Percentiles rank a stretch among this genome's conserved stretches.
Conservation (phyloP, 2,329 filamentous ascomycete genomes). For the Aspergillus clavatus region DNA sequence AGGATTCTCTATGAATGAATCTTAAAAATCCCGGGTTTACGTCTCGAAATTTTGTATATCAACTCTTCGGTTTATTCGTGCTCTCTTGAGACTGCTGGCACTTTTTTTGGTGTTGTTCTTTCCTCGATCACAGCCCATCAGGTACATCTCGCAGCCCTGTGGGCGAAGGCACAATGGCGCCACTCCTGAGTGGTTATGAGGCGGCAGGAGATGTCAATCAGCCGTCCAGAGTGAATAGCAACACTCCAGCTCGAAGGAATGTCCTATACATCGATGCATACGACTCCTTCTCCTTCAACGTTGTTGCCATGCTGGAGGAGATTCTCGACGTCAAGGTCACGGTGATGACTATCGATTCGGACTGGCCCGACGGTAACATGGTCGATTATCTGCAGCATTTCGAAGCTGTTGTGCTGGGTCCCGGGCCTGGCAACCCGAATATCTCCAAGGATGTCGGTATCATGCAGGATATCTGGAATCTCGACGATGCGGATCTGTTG, state of each 20-base stretch:
- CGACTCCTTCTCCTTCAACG: constrained; percentile 96
- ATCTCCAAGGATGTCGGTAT: constrained; percentile 73
- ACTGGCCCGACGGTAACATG: constrained; percentile 41
- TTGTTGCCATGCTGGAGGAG: constrained; percentile 72
- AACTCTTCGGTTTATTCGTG: too few relatives aligned
- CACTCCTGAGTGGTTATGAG: constrained; percentile 26
- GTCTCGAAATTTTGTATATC: background rate
- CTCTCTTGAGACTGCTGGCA: background rate
- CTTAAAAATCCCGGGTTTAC: background rate
- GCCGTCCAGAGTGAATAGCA: background rate
- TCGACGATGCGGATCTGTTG: constrained; percentile 55
- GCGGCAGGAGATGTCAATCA: constrained; percentile 7
- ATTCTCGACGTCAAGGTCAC: constrained; percentile 63
- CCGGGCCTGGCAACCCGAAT: constrained; percentile 78
- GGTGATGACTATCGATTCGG: constrained; percentile 65
- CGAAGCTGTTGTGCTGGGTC: constrained; percentile 83
- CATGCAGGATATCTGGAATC: constrained; percentile 69
- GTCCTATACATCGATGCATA: constrained; percentile 93
- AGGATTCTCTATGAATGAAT: background rate
- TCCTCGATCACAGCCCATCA: too few relatives aligned
- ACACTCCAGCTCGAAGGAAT: constrained; percentile 15
- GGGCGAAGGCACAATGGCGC: constrained; percentile 20
- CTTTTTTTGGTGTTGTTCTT: background rate
- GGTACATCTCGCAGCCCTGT: background rate
- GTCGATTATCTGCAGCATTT: constrained; percentile 54